Base-by-base conservation (phyloP, 768 basidiomycete species). In the Amylocystis lapponica region DNA sequence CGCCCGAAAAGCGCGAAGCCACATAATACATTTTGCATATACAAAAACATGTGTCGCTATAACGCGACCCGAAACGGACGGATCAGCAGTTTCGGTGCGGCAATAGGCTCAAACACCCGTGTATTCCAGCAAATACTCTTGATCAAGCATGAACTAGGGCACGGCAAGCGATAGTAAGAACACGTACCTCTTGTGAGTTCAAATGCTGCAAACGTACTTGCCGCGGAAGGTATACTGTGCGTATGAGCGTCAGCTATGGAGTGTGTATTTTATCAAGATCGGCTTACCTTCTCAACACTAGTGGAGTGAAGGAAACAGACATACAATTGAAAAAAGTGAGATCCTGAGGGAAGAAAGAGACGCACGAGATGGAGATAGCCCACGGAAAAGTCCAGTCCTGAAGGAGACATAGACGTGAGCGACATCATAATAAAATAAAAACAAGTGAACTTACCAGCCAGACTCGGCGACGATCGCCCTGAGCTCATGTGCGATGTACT, bases 181-280 rank as follows among this genome's bases (percentile, higher is more conserved):
- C n/a, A 53, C 74, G 43, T 40, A 81, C 83, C 83, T 68, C 88
- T 66, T 0, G 83, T 88, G 21, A 93, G 56, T 61, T 96, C 92
- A 55, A 86, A 96, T 0, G 86, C 86, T 10, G 87, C 83, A 52
- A 96, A 95, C 3, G 93, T 96, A 51, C 83, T 82, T 32, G 80
- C 93, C 11, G 91, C 92, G 5, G 93, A 88, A 12, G 93, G 93
- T 55, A 94, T 90, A 63, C 90, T 91, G 50, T 36, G 26, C 13
- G 53, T 47, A 20, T 12, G 19, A 12, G 3, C 2, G 20, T 48
- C 14, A 44, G 11, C 20, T 16, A 37, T 12, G 8, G 12, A 39
- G 16, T n/a, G 17, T 27, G 13, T 47, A 14, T 36, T 23, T 41
- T 32, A 44, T 42, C 30, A 19, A 32, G n/a, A 14, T 36, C 32